Evolutionary conservation across 345 rosid genomes (phyloP).

Genomic region (Raphanus sativus): DNA sequence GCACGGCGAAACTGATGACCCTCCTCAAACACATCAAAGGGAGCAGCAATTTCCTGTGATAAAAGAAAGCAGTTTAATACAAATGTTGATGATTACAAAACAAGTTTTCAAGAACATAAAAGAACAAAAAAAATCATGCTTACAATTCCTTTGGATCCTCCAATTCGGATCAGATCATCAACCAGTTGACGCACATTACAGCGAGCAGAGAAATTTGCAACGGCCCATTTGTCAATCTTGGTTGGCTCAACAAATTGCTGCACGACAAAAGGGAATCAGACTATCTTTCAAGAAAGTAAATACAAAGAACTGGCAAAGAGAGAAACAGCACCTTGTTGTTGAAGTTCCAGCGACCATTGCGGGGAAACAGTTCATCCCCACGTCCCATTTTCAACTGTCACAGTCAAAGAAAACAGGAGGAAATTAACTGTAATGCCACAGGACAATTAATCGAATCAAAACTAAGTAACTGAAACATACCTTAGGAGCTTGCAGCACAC

Average conservation of each 20-base stretch:
- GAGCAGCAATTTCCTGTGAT: slow-evolving; percentile 49
- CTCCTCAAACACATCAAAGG: slow-evolving; percentile 69
- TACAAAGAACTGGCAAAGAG: neutral
- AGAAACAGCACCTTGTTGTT: slow-evolving; percentile 69
- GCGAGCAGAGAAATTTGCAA: slow-evolving; percentile 81
- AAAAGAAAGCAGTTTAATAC: slow-evolving; percentile 6
- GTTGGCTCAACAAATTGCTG: slow-evolving; percentile 79
- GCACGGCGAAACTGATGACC: slow-evolving; percentile 50
- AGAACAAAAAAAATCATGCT: slow-evolving; percentile 2
- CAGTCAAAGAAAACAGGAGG: neutral
- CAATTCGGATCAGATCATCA: slow-evolving; percentile 57
- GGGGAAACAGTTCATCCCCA: slow-evolving; percentile 69
- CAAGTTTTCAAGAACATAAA: neutral
- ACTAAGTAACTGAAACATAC: slow-evolving; percentile 36
- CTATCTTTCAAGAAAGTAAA: slow-evolving; percentile 11
- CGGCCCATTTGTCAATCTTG: slow-evolving; percentile 72
- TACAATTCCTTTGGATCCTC: slow-evolving; percentile 81
- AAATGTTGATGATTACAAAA: slow-evolving; percentile 3
- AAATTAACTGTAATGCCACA: neutral
- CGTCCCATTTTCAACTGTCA: slow-evolving; percentile 76
- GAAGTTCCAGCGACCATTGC: slow-evolving; percentile 92
- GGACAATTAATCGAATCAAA: neutral
- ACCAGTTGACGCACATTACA: slow-evolving; percentile 62
- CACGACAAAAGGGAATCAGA: slow-evolving; percentile 8
- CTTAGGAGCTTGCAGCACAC: slow-evolving; percentile 76